Evolutionary conservation across 1,139 yeast genomes (phyloP), one percentile per base, ranked within the genome.

Genomic region (Diutina scorzettiae): DNA sequence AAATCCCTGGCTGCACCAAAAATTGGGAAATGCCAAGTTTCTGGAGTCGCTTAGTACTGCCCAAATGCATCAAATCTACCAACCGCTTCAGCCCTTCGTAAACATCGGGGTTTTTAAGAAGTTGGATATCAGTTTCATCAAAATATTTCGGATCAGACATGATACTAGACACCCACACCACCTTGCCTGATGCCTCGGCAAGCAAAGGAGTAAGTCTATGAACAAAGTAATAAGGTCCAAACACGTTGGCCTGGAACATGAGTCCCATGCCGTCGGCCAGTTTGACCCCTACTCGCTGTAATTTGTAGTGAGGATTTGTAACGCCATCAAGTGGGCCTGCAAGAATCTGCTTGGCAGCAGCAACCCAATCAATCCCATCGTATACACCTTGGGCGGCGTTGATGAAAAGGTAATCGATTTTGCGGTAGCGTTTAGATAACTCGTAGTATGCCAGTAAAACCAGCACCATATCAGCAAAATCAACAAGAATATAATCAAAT

Each of bases 71-170:
- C 46, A 89, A 69, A 57, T 93, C 98, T 32, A 91, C 79, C 48
- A 83, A 66, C 53, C 96, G 68, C 57, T 93, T 93, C 1, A 97
- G 86, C 4, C 96, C 95, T 58, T 89, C 98, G 55, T 91, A 93
- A 7, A 95, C 77, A 43, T 73, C 75, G 36, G 70, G 69, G 18
- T 83, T 71, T 48, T 71, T 58, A 34, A 84, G 50, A 47, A 87
- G 65, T 55, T 89, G 86, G 40, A 89, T 59, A 53, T 93, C 98
- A 40, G 81, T 66, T 45, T 78, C 66, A 9, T 89, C 78, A 37
- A 87, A 66, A 54, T 73, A 78, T 45, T 78, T 71, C 1, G 93
- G 81, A 41, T 74, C 73, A 0, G 94, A 77, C 76, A 86, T 82
- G 39, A 84, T 62, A 25, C 95, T 81, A 8, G 94, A 79, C 36